phyloP scores from a whole-genome alignment of 225 moss, liverwort and hornwort genomes.

The Marchantia paleacea region DNA sequence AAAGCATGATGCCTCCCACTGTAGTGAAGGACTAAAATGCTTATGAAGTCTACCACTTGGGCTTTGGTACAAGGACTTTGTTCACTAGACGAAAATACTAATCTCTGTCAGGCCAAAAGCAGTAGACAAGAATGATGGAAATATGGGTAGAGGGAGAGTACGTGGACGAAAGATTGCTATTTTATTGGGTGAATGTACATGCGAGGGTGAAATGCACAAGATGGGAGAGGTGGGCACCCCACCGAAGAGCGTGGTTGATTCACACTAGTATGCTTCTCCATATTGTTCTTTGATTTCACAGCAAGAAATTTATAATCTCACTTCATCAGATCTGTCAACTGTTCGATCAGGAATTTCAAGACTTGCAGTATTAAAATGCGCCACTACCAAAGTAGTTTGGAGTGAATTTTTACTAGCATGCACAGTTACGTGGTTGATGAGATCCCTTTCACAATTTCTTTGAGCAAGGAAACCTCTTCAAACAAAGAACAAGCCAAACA shows the following conservation, averaged over 20 bases:
- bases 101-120: not conserved
- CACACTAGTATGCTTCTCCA: not conserved
- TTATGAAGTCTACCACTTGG: not conserved
- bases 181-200: not conserved
- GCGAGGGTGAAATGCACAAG: not conserved
- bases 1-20: constrained; percentile 2
- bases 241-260: not conserved
- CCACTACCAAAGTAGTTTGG: not conserved
- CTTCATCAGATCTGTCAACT: not conserved
- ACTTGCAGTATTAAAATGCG: not conserved
- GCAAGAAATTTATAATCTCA: not conserved
- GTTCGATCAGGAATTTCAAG: not conserved
- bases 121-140: not conserved
- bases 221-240: not conserved
- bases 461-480: not conserved
- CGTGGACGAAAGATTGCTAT: not conserved
- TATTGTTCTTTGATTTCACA: not conserved
- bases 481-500: not conserved
- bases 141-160: not conserved
- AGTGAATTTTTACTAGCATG: not conserved
- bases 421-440: not conserved
- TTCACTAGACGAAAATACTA: not conserved
- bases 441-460: not conserved
- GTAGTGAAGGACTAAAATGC: not conserved
- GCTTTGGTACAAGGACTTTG: not conserved